Base-by-base conservation (phyloP, 192 early-diverging fungal genomes). In the Globomyces pollinis-pini region DNA sequence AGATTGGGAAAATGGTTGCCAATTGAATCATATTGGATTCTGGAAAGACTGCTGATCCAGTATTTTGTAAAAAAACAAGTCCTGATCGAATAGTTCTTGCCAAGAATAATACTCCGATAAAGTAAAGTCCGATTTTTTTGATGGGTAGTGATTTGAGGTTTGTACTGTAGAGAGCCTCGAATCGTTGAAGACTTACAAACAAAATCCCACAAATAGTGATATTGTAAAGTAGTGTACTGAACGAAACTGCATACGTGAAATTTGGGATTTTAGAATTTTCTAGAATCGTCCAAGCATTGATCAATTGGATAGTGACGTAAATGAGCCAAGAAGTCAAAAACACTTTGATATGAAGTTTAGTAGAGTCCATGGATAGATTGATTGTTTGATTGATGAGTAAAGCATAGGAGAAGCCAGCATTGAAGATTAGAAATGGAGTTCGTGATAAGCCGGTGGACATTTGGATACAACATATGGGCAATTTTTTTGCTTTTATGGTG, bases 1-100 rank as follows among this genome's bases (percentile, higher is more conserved):
- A 51, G n/a, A 45, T 52, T 16, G 60, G 60, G 1, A 62, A 34
- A 11, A 62, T 50, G 3, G 60, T 51, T 12, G 24, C 21, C 12
- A 31, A 12, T 43, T 62, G 60, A 7, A 62, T 18, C 8, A 20
- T 28, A 18, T 26, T 28, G 1, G 60, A 35, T 2, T n/a, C 52
- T 39, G 39, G 21, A 39, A 51, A 62, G 2, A 62, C 18, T 4
- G 31, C 44, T 12, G 38, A 28, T 24, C 35, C 44, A 26, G 23
- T 18, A 35, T 50, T 62, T 30, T 54, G 47, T 16, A 38, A 39
- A 26, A 62, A 62, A 5, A 62, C 39, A 3, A 52, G 13, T 1
- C 23, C 50, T 2, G 60, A 35, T 1, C 60, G 50, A 7, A 29
- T 38, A 20, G 52, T 33, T 16, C 60, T 4, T 1, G 54, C 23